Evolutionary conservation across 768 basidiomycete genomes (phyloP).

Genomic region (Dioszegia crocea): DNA sequence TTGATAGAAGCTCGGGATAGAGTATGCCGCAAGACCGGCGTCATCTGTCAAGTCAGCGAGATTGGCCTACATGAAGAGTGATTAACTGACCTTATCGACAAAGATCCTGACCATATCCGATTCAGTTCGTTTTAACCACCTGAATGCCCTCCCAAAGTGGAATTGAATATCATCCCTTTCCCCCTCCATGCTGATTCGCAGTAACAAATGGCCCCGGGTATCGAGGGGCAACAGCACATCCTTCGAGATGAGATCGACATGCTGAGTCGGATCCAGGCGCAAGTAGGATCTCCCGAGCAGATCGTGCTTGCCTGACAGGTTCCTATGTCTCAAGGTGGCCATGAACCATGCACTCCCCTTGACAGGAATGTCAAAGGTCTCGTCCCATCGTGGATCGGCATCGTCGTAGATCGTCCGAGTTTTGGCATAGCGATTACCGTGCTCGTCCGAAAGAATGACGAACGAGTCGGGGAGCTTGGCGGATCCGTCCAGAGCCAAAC

Average conservation of each 20-base stretch:
- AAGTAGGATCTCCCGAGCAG: slow-evolving; percentile 80
- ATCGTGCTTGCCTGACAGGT: slow-evolving; percentile 86
- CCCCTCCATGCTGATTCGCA: slow-evolving; percentile 95
- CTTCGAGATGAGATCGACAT: slow-evolving; percentile 81
- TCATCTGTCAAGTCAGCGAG: slow-evolving; percentile 61
- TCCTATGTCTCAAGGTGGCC: slow-evolving; percentile 87
- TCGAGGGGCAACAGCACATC: slow-evolving; percentile 91
- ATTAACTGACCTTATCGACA: slow-evolving; percentile 77
- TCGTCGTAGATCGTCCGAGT: slow-evolving; percentile 94
- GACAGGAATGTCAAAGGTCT: slow-evolving; percentile 91
- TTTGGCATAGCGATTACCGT: slow-evolving; percentile 82
- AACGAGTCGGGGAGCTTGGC: slow-evolving; percentile 85
- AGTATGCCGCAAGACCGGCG: slow-evolving; percentile 83
- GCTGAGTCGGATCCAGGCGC: slow-evolving; percentile 81
- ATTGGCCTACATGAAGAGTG: background rate
- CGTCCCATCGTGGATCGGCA: slow-evolving; percentile 91
- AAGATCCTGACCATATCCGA: slow-evolving; percentile 93
- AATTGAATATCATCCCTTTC: slow-evolving; percentile 98
- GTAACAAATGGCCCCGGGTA: slow-evolving; percentile 72
- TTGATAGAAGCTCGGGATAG: slow-evolving; percentile 73
- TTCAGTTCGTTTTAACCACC: slow-evolving; percentile 79
- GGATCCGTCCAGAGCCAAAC: slow-evolving; percentile 72
- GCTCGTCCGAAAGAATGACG: slow-evolving; percentile 88
- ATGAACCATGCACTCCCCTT: slow-evolving; percentile 94
- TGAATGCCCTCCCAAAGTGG: slow-evolving; percentile 93